A percentile compares a stretch with the other conserved stretches of the same genome.
Conservation (phyloP, 2,329 filamentous ascomycete species). For the Stemphylium vesicarium region DNA sequence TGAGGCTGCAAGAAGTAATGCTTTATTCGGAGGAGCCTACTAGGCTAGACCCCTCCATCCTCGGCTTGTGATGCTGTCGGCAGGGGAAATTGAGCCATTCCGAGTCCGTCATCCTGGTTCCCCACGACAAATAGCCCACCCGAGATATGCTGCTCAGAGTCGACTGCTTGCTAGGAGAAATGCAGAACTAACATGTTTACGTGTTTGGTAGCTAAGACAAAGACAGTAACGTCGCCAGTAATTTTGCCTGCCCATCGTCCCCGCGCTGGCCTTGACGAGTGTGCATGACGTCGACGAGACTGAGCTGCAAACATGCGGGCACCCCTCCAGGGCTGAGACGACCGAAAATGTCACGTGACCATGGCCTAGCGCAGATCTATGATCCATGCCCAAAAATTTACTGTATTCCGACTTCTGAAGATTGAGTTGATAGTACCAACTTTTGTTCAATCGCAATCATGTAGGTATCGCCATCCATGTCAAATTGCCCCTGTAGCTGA, state of each 20-base stretch:
- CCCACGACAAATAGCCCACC: neutral
- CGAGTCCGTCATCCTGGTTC: neutral
- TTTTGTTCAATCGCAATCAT: slow-evolving; percentile 17
- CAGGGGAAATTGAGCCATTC: slow-evolving; percentile 4
- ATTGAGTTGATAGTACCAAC: slow-evolving; percentile 1
- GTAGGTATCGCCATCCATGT: slow-evolving; percentile 13
- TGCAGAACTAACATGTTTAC: neutral
- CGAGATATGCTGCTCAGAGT: neutral
- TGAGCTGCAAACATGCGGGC: neutral
- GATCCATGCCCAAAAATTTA: slow-evolving; percentile 14
- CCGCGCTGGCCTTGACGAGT: too few relatives aligned
- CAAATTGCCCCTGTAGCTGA: slow-evolving; percentile 6
- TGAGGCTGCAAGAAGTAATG: slow-evolving; percentile 1
- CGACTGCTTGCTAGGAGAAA: neutral
- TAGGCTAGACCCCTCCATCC: slow-evolving; percentile 2
- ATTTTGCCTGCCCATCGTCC: too few relatives aligned
- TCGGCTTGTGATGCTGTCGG: slow-evolving; percentile 13
- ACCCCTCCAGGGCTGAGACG: neutral
- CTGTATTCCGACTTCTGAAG: neutral
- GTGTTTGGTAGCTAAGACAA: too few relatives aligned
- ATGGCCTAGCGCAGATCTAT: slow-evolving; percentile 5
- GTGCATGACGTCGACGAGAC: neutral
- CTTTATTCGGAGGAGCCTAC: neutral
- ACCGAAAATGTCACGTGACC: neutral
- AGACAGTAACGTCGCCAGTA: too few relatives aligned